These are phyloP conservation scores for Tetrahymena malaccensis DNA, from an alignment of 73 alveolate genomes.

Conservation along the genomic window DNA sequence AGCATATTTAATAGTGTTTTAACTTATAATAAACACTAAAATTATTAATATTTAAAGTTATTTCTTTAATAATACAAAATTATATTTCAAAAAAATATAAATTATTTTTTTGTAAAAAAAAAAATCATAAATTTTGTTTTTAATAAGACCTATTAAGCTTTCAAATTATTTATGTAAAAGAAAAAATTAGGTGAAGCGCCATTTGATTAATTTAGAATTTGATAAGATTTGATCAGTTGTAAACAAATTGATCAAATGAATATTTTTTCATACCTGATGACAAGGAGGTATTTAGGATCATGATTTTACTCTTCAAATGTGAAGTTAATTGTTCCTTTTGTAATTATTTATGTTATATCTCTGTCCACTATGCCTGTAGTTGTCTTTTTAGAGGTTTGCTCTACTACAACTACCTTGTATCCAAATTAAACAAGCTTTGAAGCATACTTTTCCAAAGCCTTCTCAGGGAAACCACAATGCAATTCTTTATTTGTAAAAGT, in stretches of 20 bases:
- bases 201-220: neutral
- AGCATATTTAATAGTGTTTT: too few species aligned
- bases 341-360: constrained; percentile 43
- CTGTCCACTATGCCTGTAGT: constrained; percentile 43
- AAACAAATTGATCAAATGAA: neutral
- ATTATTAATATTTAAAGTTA: too few species aligned
- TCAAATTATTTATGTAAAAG: neutral
- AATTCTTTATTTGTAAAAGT: constrained; percentile 72
- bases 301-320: constrained; percentile 7
- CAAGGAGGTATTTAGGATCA: neutral
- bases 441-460: constrained; percentile 40
- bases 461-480: constrained; percentile 81
- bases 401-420: constrained; percentile 56
- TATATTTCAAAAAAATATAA: too few species aligned
- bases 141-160: too few species aligned
- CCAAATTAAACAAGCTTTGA: constrained; percentile 44
- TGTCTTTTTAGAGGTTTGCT: constrained; percentile 27
- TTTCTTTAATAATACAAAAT: too few species aligned
- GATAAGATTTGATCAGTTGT: neutral
- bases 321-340: constrained; percentile 59
- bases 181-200: neutral
- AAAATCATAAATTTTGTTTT: too few species aligned
- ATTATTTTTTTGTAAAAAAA: too few species aligned
- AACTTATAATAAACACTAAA: too few species aligned
- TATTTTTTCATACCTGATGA: neutral